Evolutionary conservation across 352 stramenopile genomes (phyloP), one percentile per base, ranked within the genome.

Genomic region (Phytophthora constricta): DNA sequence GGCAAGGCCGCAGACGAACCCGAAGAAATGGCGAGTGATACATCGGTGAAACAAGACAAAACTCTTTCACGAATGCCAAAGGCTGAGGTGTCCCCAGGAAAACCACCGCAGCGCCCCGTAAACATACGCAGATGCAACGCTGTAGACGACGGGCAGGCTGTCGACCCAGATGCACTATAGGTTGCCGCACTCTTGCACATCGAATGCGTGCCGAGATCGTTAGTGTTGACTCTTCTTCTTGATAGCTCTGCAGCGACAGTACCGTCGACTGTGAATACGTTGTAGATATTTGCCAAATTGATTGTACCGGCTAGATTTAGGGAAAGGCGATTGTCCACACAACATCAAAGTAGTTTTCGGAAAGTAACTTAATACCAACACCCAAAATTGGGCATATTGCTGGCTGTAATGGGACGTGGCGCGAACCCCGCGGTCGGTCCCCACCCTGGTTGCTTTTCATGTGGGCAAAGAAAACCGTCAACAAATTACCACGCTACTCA

Each of bases 121-220:
- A 9, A 2, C 5, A 49, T 49, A 16, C 68, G 22, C 0, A 72
- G 23, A 58, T 76, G 39, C 9, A 71, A 48, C 5, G 62, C 28
- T 11, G 39, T 62, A 4, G 56, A 68, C 13, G 62, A 68, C 9
- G 51, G 66, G 27, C 62, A 70, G 31, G 62, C 61, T 17, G 62
- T 79, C 1, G 61, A 70, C 3, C 60, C 60, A 1, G 65, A 74
- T 11, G 53, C 16, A 53, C 42, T 52, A 25, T 62, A 77, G 0
- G 70, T 72, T 42, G 61, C 41, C 11, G 70, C 48, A 1, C 70
- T 66, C 62, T 79, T 75, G 3, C 65, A 45, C 25, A 71, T 57
- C 5, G 58, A 78, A 43, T 81, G 73, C 0, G 59, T 70, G 0
- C 59, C 62, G 14, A 76, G 20, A 27, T 72, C 54, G 20, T 53